phyloP scores from a whole-genome alignment of 2,329 filamentous ascomycete genomes.

The Phaeosphaeriaceae sp. region DNA sequence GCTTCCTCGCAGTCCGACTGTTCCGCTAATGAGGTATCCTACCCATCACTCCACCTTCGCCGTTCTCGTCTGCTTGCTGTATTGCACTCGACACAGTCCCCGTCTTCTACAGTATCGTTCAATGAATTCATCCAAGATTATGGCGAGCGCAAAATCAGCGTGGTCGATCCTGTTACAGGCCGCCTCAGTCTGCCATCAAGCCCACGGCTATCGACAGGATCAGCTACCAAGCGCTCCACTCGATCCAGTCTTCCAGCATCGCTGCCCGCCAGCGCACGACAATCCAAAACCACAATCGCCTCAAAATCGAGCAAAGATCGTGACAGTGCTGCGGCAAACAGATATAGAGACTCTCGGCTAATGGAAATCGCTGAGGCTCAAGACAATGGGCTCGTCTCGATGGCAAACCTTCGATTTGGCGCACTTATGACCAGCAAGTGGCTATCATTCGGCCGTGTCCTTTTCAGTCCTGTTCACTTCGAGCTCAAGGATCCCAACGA shows the following conservation, averaged over 20 bases:
- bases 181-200: slow-evolving; percentile 46
- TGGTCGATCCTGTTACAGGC: slow-evolving; percentile 48
- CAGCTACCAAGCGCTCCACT: slow-evolving; percentile 36
- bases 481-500: slow-evolving; percentile 67
- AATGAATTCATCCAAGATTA: slow-evolving; percentile 62
- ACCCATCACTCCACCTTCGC: slow-evolving; percentile 52
- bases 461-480: slow-evolving; percentile 81
- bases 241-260: slow-evolving; percentile 46
- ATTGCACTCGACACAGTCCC: slow-evolving; percentile 56
- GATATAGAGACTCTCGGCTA: slow-evolving; percentile 65
- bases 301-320: slow-evolving; percentile 44
- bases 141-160: slow-evolving; percentile 49
- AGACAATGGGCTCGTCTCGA: slow-evolving; percentile 53
- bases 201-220: slow-evolving; percentile 38
- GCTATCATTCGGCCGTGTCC: slow-evolving; percentile 82
- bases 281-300: slow-evolving; percentile 39
- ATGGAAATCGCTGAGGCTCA: slow-evolving; percentile 52
- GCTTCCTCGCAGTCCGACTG: slow-evolving; percentile 41
- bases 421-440: slow-evolving; percentile 88
- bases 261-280: slow-evolving; percentile 36
- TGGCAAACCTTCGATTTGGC: slow-evolving; percentile 78
- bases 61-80: slow-evolving; percentile 60
- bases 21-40: slow-evolving; percentile 27
- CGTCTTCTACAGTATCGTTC: slow-evolving; percentile 61
- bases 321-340: slow-evolving; percentile 38